These are phyloP conservation scores for Eurotiales sp. DNA, from an alignment of 2,329 filamentous ascomycete genomes.

Conservation along the genomic window DNA sequence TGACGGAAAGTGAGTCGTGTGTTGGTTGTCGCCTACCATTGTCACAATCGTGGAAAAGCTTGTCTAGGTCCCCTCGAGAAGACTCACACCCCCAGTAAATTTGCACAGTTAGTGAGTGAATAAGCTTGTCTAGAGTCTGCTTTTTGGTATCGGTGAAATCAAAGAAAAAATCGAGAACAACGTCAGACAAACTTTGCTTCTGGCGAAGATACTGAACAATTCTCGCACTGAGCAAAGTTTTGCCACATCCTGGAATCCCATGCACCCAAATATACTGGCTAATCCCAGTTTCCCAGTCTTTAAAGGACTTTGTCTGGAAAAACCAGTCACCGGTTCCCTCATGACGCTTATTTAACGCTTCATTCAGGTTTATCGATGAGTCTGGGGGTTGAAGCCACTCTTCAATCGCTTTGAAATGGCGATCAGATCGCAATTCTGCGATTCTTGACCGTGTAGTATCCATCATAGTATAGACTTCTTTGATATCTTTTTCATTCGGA, in stretches of 20 bases:
- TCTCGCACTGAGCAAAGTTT: slow-evolving; percentile 38
- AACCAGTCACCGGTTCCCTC: slow-evolving; percentile 14
- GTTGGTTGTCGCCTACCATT: slow-evolving; percentile 13
- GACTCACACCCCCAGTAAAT: neutral
- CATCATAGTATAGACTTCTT: too few relatives aligned
- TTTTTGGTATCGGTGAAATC: slow-evolving; percentile 19
- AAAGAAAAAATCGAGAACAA: slow-evolving; percentile 20
- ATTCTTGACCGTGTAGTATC: too few relatives aligned
- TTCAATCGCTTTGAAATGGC: neutral
- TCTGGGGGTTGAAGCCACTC: slow-evolving; percentile 10
- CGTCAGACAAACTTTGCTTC: neutral
- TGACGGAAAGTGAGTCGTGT: neutral
- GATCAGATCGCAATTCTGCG: too few relatives aligned
- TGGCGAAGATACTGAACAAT: slow-evolving; percentile 20
- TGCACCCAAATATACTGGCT: slow-evolving; percentile 38
- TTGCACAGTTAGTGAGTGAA: slow-evolving; percentile 14
- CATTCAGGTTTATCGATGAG: slow-evolving; percentile 13
- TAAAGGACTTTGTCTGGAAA: slow-evolving; percentile 8
- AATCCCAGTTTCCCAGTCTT: slow-evolving; percentile 12
- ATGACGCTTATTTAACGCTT: slow-evolving; percentile 9
- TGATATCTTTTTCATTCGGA: too few relatives aligned
- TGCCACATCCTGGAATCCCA: slow-evolving; percentile 40
- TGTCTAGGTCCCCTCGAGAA: neutral
- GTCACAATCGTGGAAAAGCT: slow-evolving; percentile 2
- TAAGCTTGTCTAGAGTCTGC: slow-evolving; percentile 12